Evolutionary conservation across 331 rosid species (phyloP).

Genomic region (Malus hybrid): DNA sequence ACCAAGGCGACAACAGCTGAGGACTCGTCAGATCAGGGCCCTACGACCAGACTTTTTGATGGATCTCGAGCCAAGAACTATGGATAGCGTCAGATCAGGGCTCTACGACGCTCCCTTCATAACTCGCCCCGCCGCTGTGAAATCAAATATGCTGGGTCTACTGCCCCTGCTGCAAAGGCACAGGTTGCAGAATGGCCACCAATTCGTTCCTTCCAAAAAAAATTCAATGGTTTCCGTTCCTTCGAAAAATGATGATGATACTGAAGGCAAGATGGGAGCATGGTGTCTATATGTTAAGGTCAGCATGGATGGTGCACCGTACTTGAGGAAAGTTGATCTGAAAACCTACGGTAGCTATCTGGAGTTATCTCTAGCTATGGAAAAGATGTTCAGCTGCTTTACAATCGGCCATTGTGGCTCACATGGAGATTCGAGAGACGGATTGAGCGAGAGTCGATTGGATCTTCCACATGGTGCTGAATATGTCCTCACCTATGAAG

Average conservation of each 20-base stretch:
- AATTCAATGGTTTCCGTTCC: slow-evolving; percentile 64
- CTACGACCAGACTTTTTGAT: no score
- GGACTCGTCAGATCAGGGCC: no score
- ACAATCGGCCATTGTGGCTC: slow-evolving; percentile 86
- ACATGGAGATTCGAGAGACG: slow-evolving; percentile 52
- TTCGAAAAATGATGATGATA: slow-evolving; percentile 38
- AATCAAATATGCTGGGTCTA: no score
- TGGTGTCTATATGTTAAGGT: slow-evolving; percentile 85
- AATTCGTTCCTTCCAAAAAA: slow-evolving; percentile 76
- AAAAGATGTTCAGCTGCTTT: slow-evolving; percentile 88
- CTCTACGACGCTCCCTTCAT: no score
- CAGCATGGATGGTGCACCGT: slow-evolving; percentile 97
- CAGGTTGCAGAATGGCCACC: slow-evolving; percentile 99
- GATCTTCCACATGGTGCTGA: slow-evolving; percentile 88
- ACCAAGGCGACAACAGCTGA: no score
- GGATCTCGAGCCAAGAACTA: no score
- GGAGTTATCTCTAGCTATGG: slow-evolving; percentile 75
- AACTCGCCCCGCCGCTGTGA: no score
- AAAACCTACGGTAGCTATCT: slow-evolving; percentile 51
- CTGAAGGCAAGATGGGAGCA: slow-evolving; percentile 44
- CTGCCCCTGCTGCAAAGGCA: slow-evolving; percentile 13
- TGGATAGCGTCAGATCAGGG: no score
- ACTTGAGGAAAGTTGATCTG: slow-evolving; percentile 88
- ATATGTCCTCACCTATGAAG: slow-evolving; percentile 86
- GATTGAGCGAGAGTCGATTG: slow-evolving; percentile 58